Evolutionary conservation across 148 eudicot species (phyloP).

Genomic region (Linanthus parryae): DNA sequence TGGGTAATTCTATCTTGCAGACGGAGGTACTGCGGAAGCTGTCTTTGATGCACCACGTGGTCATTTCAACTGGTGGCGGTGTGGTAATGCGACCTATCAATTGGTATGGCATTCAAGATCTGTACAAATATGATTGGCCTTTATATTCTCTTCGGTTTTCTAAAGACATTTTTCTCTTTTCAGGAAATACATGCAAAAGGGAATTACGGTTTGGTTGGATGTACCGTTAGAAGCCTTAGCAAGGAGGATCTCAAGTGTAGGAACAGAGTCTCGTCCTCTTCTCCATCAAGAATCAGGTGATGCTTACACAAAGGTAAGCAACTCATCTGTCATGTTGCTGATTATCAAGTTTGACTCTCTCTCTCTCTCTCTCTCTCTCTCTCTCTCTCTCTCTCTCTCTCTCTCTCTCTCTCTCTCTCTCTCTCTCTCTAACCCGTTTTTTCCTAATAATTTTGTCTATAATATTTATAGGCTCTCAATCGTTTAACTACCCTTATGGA

Average conservation of each 20-base stretch:
- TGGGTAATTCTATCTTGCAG: conserved; percentile 36
- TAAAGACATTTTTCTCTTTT: too few relatives aligned
- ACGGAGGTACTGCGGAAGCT: conserved; percentile 65
- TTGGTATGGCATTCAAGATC: conserved; percentile 72
- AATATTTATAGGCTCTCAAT: conserved; percentile 44
- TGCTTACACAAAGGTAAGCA: conserved; percentile 63
- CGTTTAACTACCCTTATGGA: conserved; percentile 56
- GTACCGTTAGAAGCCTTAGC: conserved; percentile 93
- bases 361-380: too few relatives aligned
- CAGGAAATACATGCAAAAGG: conserved; percentile 87
- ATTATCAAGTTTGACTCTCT: not conserved
- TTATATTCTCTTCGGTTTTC: too few relatives aligned
- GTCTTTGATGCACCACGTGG: conserved; percentile 50
- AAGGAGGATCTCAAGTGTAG: conserved; percentile 68
- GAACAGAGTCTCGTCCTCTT: conserved; percentile 82
- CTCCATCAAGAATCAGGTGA: conserved; percentile 68
- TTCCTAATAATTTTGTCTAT: too few relatives aligned
- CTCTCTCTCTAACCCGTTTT: not conserved
- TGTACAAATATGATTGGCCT: too few relatives aligned
- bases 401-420: too few relatives aligned
- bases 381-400: too few relatives aligned
- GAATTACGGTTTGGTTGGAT: conserved; percentile 88
- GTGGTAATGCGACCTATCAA: conserved; percentile 87
- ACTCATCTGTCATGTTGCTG: not conserved
- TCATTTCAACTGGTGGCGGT: conserved; percentile 97